A percentile compares a stretch with the other conserved stretches of the same genome.
Evolutionary conservation across 805 yeast species (phyloP).

Genomic region (Candida ascalaphidarum): DNA sequence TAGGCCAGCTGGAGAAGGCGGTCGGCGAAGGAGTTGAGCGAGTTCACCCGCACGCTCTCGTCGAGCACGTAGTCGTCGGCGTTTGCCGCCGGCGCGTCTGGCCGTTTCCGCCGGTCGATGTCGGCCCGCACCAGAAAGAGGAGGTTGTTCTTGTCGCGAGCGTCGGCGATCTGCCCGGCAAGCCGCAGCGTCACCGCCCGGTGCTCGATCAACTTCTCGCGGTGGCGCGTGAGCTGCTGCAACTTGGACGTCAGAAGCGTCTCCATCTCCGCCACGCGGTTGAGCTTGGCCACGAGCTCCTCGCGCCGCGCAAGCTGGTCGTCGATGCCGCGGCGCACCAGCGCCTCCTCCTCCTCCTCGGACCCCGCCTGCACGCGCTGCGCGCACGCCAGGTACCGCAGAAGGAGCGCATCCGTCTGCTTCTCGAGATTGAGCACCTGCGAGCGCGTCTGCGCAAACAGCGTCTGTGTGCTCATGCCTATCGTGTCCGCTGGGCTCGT

Average conservation of each 20-base stretch:
- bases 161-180: constrained; percentile 52
- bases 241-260: constrained; percentile 61
- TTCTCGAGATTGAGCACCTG: constrained; percentile 65
- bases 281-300: constrained; percentile 41
- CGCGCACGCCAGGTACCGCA: constrained; percentile 29
- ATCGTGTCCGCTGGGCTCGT: too few relatives aligned
- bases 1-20: constrained; percentile 74
- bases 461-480: too few relatives aligned
- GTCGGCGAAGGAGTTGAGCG: constrained; percentile 71
- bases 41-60: constrained; percentile 67
- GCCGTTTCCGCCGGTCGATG: constrained; percentile 56
- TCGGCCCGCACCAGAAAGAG: constrained; percentile 72
- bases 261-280: constrained; percentile 46
- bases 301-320: constrained; percentile 34
- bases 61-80: constrained; percentile 71
- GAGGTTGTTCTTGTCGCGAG: constrained; percentile 67
- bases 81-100: constrained; percentile 11
- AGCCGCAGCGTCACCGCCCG: constrained; percentile 54
- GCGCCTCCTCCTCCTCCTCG: constrained; percentile 13
- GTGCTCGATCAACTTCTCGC: constrained; percentile 68
- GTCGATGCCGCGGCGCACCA: constrained; percentile 13
- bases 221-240: constrained; percentile 78
- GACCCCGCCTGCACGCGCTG: constrained; percentile 18
- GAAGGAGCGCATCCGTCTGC: constrained; percentile 52
- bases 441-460: constrained; percentile 61